Percentiles rank a stretch among this genome's conserved stretches.
phyloP scores from a whole-genome alignment of 148 eudicot species.

The Fagopyrum esculentum region DNA sequence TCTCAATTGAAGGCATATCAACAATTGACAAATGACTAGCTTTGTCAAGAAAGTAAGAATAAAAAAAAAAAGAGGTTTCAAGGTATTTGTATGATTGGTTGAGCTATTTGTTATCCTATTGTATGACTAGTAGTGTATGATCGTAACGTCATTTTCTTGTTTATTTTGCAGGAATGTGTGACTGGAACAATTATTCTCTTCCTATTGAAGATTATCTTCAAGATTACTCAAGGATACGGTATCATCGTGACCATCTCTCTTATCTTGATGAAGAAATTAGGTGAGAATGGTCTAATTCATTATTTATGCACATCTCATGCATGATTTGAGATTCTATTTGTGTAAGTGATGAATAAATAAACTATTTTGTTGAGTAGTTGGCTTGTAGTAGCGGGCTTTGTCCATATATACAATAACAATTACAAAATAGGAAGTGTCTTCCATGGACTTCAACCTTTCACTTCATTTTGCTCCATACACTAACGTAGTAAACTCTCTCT shows the following conservation, averaged over 20 bases:
- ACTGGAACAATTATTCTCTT: not conserved
- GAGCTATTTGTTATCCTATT: no score
- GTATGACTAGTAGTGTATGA: no score
- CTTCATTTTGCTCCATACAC: no score
- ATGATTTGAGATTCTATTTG: not conserved
- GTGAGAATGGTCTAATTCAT: not conserved
- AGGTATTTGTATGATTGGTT: no score
- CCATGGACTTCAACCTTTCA: no score
- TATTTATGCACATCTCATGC: not conserved
- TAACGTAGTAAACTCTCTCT: no score
- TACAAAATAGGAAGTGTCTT: no score
- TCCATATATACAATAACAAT: no score
- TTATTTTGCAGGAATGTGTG: not conserved
- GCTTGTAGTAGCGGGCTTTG: not conserved
- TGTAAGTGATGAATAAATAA: slow-evolving; percentile 28
- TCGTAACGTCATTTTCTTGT: not conserved
- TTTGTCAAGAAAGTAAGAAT: no score
- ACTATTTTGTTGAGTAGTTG: slow-evolving; percentile 26
- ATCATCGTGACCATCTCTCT: not conserved
- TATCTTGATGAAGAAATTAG: not conserved
- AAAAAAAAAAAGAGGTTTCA: no score
- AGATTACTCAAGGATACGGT: not conserved
- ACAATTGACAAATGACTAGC: no score
- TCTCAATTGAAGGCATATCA: no score
- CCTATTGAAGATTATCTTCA: not conserved